Conservation (phyloP, 208 protist species). For the Leishmania turanica region DNA sequence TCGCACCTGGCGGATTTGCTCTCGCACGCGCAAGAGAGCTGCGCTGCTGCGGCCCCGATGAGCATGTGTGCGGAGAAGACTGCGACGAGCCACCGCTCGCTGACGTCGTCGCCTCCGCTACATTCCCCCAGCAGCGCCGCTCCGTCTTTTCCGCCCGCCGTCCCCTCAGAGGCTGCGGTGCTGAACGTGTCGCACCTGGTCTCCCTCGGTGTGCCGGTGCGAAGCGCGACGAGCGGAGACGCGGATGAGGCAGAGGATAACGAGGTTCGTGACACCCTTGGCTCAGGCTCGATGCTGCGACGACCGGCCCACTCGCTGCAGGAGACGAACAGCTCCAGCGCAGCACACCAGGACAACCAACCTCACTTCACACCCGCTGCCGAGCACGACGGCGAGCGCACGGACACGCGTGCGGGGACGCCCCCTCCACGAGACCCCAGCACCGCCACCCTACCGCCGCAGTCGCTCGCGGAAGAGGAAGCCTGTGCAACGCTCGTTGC, state of each 20-base stretch:
- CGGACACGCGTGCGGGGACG: neutral
- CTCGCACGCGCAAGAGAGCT: neutral
- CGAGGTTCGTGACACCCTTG: neutral
- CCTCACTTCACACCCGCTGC: neutral
- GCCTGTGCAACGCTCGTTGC: neutral
- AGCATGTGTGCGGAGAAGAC: neutral
- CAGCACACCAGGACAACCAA: neutral
- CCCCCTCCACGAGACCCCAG: neutral
- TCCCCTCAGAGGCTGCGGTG: neutral
- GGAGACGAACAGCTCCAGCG: neutral
- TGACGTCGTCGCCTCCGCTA: neutral
- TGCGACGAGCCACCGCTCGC: neutral
- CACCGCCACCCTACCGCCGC: neutral
- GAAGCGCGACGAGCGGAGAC: neutral
- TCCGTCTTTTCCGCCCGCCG: neutral
- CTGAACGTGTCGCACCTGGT: slow-evolving; percentile 3
- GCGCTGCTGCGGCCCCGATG: neutral
- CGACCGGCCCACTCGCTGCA: neutral
- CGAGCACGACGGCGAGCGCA: neutral
- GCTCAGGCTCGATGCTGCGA: neutral
- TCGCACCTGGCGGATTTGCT: slow-evolving; percentile 11
- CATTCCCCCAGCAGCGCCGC: neutral
- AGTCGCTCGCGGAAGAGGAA: neutral
- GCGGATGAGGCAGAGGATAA: neutral
- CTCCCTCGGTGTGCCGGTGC: slow-evolving; percentile 8